A percentile compares a stretch with the other conserved stretches of the same genome.
Conservation (phyloP, 1,284 basidiomycete genomes). For the Chalciporus piperatoides region DNA sequence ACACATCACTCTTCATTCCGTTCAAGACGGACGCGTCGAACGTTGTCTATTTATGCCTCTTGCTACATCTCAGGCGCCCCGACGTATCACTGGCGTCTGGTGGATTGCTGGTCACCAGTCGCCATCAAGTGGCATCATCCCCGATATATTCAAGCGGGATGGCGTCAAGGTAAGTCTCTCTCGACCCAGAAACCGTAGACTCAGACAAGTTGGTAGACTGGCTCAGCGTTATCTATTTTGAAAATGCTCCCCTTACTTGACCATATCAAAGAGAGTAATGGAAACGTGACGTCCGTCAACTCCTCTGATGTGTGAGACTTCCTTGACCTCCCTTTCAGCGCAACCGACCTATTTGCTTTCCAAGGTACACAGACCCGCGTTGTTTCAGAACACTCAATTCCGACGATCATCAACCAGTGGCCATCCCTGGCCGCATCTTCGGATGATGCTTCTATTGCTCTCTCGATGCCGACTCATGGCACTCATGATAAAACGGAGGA, state of each 20-base stretch:
- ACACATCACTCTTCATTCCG: constrained; percentile 63
- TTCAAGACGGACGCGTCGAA: constrained; percentile 66
- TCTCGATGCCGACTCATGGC: constrained; percentile 35
- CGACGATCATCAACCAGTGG: constrained; percentile 61
- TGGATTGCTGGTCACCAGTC: constrained; percentile 60
- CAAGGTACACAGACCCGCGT: constrained; percentile 57
- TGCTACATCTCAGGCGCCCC: constrained; percentile 3
- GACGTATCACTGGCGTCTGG: constrained; percentile 54
- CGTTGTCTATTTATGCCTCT: constrained; percentile 40
- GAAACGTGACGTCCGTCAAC: constrained; percentile 54
- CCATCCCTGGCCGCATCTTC: constrained; percentile 57
- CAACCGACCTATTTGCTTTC: constrained; percentile 74
- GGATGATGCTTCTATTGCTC: constrained; percentile 55
- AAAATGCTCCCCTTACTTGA: constrained; percentile 68
- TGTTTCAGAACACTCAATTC: constrained; percentile 42
- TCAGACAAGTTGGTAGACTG: constrained; percentile 48
- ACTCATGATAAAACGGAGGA: constrained; percentile 23
- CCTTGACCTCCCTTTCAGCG: constrained; percentile 40
- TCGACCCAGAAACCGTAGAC: neutral
- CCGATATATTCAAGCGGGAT: constrained; percentile 71
- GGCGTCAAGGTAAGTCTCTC: constrained; percentile 53
- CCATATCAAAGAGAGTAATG: constrained; percentile 57
- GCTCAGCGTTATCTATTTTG: constrained; percentile 68
- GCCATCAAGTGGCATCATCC: constrained; percentile 44
- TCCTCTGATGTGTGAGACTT: neutral